These are phyloP conservation scores for Solanum hybrid DNA, from an alignment of 305 asterid species.

Conservation along the genomic window DNA sequence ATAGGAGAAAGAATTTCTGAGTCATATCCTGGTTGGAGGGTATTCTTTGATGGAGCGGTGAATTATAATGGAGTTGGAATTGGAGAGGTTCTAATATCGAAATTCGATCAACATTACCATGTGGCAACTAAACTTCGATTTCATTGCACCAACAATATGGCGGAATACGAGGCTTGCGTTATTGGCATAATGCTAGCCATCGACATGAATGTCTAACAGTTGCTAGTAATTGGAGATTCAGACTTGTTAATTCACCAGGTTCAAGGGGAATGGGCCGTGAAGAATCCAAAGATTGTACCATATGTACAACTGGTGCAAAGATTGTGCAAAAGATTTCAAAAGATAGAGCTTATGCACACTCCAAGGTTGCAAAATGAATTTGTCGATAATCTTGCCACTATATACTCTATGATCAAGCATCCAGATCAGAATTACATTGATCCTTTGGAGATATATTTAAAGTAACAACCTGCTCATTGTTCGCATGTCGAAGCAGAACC, in stretches of 20 bases:
- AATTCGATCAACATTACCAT: not conserved
- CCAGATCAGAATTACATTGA: not conserved
- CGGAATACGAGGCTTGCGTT: not conserved
- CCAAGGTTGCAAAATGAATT: not conserved
- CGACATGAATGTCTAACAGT: not conserved
- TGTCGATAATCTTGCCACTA: not conserved
- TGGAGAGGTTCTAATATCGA: not conserved
- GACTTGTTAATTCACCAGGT: not conserved
- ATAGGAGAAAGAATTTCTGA: not conserved
- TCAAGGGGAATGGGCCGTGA: not conserved
- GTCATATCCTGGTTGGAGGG: not conserved
- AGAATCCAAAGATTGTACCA: not conserved
- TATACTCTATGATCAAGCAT: not conserved
- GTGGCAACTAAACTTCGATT: not conserved
- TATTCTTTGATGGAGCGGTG: not conserved
- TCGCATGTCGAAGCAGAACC: not conserved
- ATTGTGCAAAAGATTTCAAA: not conserved
- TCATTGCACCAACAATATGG: not conserved
- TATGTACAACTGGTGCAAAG: not conserved
- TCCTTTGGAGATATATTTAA: not conserved
- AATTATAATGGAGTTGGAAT: not conserved
- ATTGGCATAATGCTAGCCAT: not conserved
- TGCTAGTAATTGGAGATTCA: not conserved
- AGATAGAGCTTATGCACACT: not conserved
- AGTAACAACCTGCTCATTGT: not conserved